Evolutionary conservation across 2,329 filamentous ascomycete species (phyloP).

Genomic region (Curvularia sp.): DNA sequence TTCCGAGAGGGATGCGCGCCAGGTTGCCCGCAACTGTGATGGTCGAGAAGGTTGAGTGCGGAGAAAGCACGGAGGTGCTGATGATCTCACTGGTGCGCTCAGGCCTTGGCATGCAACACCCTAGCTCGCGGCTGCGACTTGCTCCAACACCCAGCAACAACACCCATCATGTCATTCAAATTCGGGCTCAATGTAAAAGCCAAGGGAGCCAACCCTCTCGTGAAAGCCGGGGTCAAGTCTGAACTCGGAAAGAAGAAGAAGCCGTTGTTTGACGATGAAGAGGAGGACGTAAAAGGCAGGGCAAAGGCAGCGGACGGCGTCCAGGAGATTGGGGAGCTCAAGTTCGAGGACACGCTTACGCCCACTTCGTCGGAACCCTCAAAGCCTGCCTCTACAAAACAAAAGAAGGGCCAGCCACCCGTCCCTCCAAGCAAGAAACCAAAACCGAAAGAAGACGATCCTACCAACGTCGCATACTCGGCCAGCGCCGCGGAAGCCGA

Average conservation of each 20-base stretch:
- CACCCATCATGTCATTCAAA: constrained; percentile 52
- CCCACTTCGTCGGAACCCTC: constrained; percentile 28
- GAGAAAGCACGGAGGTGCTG: constrained; percentile 35
- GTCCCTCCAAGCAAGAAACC: constrained; percentile 51
- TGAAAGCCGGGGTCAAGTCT: constrained; percentile 30
- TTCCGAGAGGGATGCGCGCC: not conserved
- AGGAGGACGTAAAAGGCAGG: constrained; percentile 57
- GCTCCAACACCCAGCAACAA: constrained; percentile 12
- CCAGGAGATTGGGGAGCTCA: constrained; percentile 65
- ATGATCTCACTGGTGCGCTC: constrained; percentile 38
- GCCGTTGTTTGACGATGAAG: constrained; percentile 63
- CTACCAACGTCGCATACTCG: constrained; percentile 65
- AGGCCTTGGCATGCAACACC: constrained; percentile 30
- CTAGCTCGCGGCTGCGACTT: constrained; percentile 6
- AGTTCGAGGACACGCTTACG: constrained; percentile 62
- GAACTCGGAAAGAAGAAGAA: constrained; percentile 41
- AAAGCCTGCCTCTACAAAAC: constrained; percentile 42
- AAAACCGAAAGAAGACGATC: constrained; percentile 42
- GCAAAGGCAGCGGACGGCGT: constrained; percentile 50
- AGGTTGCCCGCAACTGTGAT: not conserved
- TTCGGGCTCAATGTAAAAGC: constrained; percentile 68
- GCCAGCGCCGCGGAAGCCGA: constrained; percentile 70
- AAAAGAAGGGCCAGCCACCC: constrained; percentile 46
- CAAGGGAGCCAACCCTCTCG: constrained; percentile 52
- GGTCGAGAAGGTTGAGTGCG: constrained; percentile 23